These are phyloP conservation scores for Mycena crocata DNA, from an alignment of 768 basidiomycete genomes.

Conservation along the genomic window DNA sequence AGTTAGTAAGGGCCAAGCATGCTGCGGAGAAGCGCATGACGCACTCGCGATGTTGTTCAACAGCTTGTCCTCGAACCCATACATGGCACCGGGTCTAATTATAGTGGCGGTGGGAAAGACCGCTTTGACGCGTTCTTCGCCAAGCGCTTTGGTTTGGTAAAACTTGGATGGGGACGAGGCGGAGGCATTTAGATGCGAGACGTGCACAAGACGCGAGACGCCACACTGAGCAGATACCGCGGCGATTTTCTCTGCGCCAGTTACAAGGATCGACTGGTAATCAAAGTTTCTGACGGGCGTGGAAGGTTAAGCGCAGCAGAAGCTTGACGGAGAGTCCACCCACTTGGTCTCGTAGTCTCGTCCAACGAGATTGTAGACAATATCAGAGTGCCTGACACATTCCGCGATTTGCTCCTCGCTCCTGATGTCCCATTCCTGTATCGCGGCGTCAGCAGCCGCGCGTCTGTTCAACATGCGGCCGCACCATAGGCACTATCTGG, in stretches of 20 bases:
- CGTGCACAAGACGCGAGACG: constrained; percentile 89
- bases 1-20: constrained; percentile 27
- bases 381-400: constrained; percentile 94
- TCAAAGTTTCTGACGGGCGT: constrained; percentile 80
- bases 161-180: constrained; percentile 81
- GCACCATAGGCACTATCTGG: constrained; percentile 94
- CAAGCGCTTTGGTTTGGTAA: constrained; percentile 91
- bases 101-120: constrained; percentile 91
- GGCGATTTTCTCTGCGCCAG: constrained; percentile 89
- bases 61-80: constrained; percentile 94
- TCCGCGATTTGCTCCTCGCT: constrained; percentile 93
- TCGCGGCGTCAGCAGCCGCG: constrained; percentile 11
- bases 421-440: constrained; percentile 95
- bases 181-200: constrained; percentile 95
- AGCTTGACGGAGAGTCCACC: constrained; percentile 36
- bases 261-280: constrained; percentile 83
- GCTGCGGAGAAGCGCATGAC: constrained; percentile 44
- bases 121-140: constrained; percentile 87
- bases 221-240: constrained; percentile 80
- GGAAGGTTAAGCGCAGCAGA: constrained; percentile 17
- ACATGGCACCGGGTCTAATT: constrained; percentile 87
- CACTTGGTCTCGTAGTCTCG: constrained; percentile 97
- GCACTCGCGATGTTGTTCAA: constrained; percentile 92
- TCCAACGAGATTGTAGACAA: constrained; percentile 96
- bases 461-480: constrained; percentile 24